phyloP scores from a whole-genome alignment of 73 alveolate genomes.

The Blepharisma stoltei region DNA sequence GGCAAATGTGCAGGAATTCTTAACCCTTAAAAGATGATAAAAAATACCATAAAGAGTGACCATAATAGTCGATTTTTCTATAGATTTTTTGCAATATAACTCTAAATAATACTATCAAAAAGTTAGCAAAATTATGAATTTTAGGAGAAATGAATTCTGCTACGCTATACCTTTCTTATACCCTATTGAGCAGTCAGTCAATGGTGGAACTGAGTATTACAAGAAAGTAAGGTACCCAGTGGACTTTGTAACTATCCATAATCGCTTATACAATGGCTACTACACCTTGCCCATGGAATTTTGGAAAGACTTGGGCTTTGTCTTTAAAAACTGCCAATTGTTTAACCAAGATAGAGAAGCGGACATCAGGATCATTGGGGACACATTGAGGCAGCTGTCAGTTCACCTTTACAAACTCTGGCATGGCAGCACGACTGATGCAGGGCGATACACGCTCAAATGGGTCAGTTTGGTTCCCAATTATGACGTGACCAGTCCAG shows the following conservation, averaged over 20 bases:
- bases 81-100: too few relatives aligned
- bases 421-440: conserved; percentile 34
- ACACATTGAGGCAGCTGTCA: conserved; percentile 68
- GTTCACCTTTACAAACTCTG: conserved; percentile 55
- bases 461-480: conserved; percentile 31
- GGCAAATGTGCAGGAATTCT: conserved; percentile 43
- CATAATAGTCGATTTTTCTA: too few relatives aligned
- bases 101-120: too few relatives aligned
- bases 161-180: conserved; percentile 71
- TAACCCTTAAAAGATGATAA: too few relatives aligned
- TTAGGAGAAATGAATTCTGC: conserved; percentile 49
- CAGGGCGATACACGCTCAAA: conserved; percentile 15
- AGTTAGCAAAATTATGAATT: conserved; percentile 48
- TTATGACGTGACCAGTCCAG: conserved; percentile 36
- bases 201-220: conserved; percentile 51
- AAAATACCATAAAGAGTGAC: too few relatives aligned
- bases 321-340: conserved; percentile 71
- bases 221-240: conserved; percentile 66
- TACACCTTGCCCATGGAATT: conserved; percentile 61
- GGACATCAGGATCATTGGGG: conserved; percentile 59
- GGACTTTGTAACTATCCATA: conserved; percentile 68
- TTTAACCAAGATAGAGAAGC: conserved; percentile 47
- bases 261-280: conserved; percentile 59
- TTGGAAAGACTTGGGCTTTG: conserved; percentile 80
- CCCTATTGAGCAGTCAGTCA: conserved; percentile 67